Conservation (phyloP, 192 early-diverging fungal genomes). For the Dissophora ornata region DNA sequence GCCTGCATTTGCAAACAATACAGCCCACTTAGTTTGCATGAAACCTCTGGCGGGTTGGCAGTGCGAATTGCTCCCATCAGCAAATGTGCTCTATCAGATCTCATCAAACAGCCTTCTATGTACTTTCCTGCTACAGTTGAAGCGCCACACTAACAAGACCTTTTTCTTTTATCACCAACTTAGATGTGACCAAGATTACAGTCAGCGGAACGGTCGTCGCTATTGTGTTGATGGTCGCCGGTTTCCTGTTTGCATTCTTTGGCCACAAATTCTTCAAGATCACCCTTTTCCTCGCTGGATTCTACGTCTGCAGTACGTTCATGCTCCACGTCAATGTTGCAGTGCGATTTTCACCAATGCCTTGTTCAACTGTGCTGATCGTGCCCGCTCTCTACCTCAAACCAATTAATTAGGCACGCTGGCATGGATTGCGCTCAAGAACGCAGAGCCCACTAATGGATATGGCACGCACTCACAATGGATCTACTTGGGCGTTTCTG, state of each 20-base stretch:
- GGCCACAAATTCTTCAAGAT: conserved; percentile 73
- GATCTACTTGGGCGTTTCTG: conserved; percentile 68
- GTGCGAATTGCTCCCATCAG: too few species aligned
- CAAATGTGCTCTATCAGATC: too few species aligned
- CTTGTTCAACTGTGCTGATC: too few species aligned
- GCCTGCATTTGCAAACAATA: too few species aligned
- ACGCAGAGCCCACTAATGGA: conserved; percentile 54
- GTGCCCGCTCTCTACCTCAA: neutral
- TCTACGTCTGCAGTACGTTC: conserved; percentile 70
- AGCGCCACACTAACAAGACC: neutral
- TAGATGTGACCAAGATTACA: conserved; percentile 30
- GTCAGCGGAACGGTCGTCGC: conserved; percentile 58
- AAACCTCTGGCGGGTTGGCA: too few species aligned
- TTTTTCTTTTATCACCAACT: too few species aligned
- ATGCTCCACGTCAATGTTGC: neutral
- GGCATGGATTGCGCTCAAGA: conserved; percentile 63
- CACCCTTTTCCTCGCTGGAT: conserved; percentile 83
- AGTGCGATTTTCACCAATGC: too few species aligned
- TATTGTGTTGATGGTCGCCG: conserved; percentile 71
- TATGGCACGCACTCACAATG: conserved; percentile 54
- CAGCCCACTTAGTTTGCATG: too few species aligned
- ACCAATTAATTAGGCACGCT: conserved; percentile 43
- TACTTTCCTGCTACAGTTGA: too few species aligned
- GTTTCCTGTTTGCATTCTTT: conserved; percentile 76
- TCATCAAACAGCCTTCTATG: too few species aligned